Conservation (phyloP, 768 basidiomycete genomes). For the Leccinum variicolor region DNA sequence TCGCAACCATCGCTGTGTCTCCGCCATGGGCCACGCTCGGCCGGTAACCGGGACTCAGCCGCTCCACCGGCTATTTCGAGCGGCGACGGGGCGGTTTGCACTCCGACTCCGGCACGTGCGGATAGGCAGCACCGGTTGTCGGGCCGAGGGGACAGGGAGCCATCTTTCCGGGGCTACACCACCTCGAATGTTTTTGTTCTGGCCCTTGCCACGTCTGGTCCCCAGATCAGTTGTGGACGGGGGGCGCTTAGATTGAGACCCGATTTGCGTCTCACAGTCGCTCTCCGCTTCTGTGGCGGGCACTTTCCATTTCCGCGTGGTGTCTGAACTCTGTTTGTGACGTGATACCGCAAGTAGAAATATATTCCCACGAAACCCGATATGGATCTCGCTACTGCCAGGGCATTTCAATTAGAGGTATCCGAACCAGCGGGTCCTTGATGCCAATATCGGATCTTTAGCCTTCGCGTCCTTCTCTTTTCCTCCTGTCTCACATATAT, state of each 20-base stretch:
- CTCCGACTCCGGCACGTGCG: constrained; percentile 7
- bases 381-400: constrained; percentile 28
- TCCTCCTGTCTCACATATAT: constrained; percentile 32
- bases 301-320: constrained; percentile 44
- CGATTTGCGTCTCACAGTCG: constrained; percentile 20
- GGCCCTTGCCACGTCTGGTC: constrained; percentile 13
- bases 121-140: background rate
- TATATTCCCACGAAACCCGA: constrained; percentile 24
- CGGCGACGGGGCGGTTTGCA: constrained; percentile 6
- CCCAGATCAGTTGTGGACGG: constrained; percentile 9
- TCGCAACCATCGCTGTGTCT: constrained; percentile 59
- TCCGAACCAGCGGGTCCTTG: constrained; percentile 23
- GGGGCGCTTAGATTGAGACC: constrained; percentile 22
- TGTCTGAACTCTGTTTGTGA: constrained; percentile 22
- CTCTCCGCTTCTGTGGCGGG: constrained; percentile 48
- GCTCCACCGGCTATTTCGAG: background rate
- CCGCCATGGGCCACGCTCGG: constrained; percentile 17
- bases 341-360: constrained; percentile 11
- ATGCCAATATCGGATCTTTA: constrained; percentile 48
- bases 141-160: background rate
- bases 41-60: background rate
- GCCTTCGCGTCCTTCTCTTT: constrained; percentile 25
- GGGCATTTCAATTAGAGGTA: constrained; percentile 32
- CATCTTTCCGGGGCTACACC: background rate
- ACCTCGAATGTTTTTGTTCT: constrained; percentile 5